Conservation (phyloP, 108 stramenopile genomes). For the Asterionellopsis glacialis region DNA sequence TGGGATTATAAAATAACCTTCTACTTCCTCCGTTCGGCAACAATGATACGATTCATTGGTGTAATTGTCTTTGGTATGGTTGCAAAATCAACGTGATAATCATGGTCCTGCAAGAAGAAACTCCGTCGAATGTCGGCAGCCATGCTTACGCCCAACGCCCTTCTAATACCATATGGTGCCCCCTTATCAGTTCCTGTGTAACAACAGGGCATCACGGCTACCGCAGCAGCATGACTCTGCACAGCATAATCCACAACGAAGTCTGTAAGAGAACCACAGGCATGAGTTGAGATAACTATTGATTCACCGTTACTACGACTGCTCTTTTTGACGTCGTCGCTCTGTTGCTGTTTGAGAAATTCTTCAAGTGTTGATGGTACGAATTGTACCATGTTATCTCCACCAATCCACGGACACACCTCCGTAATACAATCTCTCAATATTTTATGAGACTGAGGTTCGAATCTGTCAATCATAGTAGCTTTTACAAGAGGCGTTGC, state of each 20-base stretch:
- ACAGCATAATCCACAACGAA: too few relatives aligned
- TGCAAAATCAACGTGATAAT: constrained; percentile 48
- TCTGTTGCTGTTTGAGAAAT: too few relatives aligned
- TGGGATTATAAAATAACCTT: too few relatives aligned
- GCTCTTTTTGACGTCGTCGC: too few relatives aligned
- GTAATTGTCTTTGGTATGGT: constrained; percentile 41
- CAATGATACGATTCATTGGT: constrained; percentile 52
- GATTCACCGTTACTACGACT: too few relatives aligned
- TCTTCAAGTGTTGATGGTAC: constrained; percentile 18
- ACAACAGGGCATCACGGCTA: constrained; percentile 57
- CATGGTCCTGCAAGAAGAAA: constrained; percentile 23
- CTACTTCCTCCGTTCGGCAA: constrained; percentile 28
- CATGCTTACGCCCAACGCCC: constrained; percentile 34
- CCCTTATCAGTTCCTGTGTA: constrained; percentile 51
- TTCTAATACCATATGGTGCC: constrained; percentile 34
- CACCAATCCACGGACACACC: constrained; percentile 43
- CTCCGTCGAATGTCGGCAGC: constrained; percentile 36
- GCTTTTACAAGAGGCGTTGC: background rate
- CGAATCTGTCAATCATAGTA: constrained; percentile 29
- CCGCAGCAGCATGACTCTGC: constrained; percentile 15
- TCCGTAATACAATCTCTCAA: constrained; percentile 36
- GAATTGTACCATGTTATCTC: constrained; percentile 14
- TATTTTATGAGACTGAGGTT: constrained; percentile 37
- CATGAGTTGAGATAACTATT: too few relatives aligned
- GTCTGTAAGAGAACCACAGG: too few relatives aligned